Conservation (phyloP, 1,139 yeast genomes). For the Candida neerlandica region DNA sequence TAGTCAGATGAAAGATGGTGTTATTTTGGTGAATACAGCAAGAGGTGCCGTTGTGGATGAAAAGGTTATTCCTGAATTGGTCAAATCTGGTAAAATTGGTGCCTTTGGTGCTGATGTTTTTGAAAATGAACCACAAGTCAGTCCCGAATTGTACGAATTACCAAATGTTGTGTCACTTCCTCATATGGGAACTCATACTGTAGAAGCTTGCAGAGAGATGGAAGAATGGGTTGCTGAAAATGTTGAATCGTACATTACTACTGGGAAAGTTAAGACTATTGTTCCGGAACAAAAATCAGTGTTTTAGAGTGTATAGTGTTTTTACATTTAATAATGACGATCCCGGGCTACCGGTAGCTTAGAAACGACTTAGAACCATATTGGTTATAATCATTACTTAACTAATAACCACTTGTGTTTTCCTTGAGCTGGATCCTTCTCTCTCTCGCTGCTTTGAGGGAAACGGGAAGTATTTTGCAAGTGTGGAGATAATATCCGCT, state of each 20-base stretch:
- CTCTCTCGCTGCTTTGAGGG: too few species aligned
- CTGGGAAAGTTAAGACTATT: slow-evolving; percentile 64
- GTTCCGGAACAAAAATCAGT: slow-evolving; percentile 62
- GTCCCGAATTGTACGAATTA: slow-evolving; percentile 54
- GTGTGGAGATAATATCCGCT: too few species aligned
- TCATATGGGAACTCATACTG: slow-evolving; percentile 80
- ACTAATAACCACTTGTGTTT: too few species aligned
- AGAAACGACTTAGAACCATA: too few species aligned
- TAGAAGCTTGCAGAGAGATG: slow-evolving; percentile 59
- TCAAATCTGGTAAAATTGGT: slow-evolving; percentile 71
- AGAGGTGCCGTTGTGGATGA: slow-evolving; percentile 79
- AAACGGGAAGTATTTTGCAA: too few species aligned
- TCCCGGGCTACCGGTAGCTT: too few species aligned
- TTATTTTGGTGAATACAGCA: slow-evolving; percentile 67
- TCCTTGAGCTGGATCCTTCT: too few species aligned
- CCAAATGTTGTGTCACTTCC: slow-evolving; percentile 70
- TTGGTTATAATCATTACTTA: too few species aligned
- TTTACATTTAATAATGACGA: too few species aligned
- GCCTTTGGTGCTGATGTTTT: slow-evolving; percentile 82
- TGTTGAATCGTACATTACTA: slow-evolving; percentile 42
- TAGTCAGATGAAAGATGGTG: slow-evolving; percentile 64
- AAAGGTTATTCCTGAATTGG: slow-evolving; percentile 56
- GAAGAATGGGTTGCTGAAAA: slow-evolving; percentile 57
- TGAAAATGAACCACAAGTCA: slow-evolving; percentile 77
- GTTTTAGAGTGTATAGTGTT: background rate